Base-by-base conservation (phyloP, 208 protist species). In the Acanthamoeba lenticulata region DNA sequence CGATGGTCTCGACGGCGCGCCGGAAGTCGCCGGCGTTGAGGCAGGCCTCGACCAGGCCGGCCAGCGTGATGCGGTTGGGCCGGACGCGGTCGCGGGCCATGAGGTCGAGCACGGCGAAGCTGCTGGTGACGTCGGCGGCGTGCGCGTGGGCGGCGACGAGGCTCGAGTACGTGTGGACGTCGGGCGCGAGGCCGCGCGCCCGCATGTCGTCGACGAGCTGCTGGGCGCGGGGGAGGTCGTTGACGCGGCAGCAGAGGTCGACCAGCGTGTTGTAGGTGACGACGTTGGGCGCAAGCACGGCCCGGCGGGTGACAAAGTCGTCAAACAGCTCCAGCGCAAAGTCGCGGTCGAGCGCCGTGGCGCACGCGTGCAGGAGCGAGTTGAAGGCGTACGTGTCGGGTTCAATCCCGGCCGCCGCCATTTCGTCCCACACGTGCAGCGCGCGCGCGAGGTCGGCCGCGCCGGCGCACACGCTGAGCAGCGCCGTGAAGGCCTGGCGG, bases 21-120 rank as follows among this genome's bases (percentile, higher is more conserved):
- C 67, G 67, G 67, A 77, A 77, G 67, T 77, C 67, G 36, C 67
- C 67, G 24, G 67, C 67, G 38, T 77, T 77, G 67, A 77, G 67
- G 67, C 67, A 77, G 0, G 67, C 67, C 2, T 77, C 4, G 67
- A 77, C 38, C 15, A 77, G 67, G 67, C 36, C 36, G 0, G 4
- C 21, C 4, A 77, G 67, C 36, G 67, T 77, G 19, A 44, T 13
- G 9, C 7, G 17, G 21, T 38, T 77, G 67, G 67, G 67, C 17
- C 36, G 36, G 19, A 77, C 67, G 2, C 67, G 67, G 2, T 77
- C 67, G 6, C 21, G 67, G 15, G 6, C 38, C 67, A 77, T 77
- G 9, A 29, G 67, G 5, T 1, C 67, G 0, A 77, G 67, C 29
- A 77, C 9, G 34, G 21, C 67, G 67, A 44, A 77, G 38, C 67